These are phyloP conservation scores for Linnemannia zychae DNA, from an alignment of 192 early-diverging fungal species.

Conservation along the genomic window DNA sequence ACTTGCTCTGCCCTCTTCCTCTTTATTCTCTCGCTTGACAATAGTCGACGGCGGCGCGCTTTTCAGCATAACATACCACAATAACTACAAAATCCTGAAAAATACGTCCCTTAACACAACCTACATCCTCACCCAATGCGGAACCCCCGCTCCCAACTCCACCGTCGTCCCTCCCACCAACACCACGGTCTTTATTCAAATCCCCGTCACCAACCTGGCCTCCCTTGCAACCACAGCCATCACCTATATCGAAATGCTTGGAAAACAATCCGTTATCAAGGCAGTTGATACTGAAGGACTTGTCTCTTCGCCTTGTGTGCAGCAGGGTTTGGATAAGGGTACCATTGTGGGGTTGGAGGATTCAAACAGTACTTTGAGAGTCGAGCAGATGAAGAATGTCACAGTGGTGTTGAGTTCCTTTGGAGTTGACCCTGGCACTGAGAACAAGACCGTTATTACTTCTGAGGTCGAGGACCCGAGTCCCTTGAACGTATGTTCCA, in stretches of 20 bases:
- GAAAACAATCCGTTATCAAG: conserved; percentile 52
- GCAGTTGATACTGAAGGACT: conserved; percentile 53
- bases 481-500: conserved; percentile 59
- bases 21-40: not conserved
- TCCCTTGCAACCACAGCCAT: conserved; percentile 56
- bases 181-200: conserved; percentile 57
- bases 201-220: conserved; percentile 62
- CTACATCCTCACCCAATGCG: conserved; percentile 81
- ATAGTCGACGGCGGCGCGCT: conserved; percentile 64
- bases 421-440: conserved; percentile 48
- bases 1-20: too few relatives aligned
- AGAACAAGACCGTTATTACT: conserved; percentile 63
- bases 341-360: conserved; percentile 49
- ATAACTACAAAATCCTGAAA: conserved; percentile 75
- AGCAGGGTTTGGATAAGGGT: conserved; percentile 38
- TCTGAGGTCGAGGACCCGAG: conserved; percentile 64
- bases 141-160: conserved; percentile 66
- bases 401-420: conserved; percentile 61
- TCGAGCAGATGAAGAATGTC: conserved; percentile 62
- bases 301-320: conserved; percentile 66
- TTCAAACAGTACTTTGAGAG: conserved; percentile 60
- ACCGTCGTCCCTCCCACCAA: conserved; percentile 42
- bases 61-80: conserved; percentile 72
- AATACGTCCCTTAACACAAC: conserved; percentile 66
- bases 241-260: conserved; percentile 66